These are phyloP conservation scores for Platanthera guangdongensis DNA, from an alignment of 106 monocot genomes.

Conservation along the genomic window DNA sequence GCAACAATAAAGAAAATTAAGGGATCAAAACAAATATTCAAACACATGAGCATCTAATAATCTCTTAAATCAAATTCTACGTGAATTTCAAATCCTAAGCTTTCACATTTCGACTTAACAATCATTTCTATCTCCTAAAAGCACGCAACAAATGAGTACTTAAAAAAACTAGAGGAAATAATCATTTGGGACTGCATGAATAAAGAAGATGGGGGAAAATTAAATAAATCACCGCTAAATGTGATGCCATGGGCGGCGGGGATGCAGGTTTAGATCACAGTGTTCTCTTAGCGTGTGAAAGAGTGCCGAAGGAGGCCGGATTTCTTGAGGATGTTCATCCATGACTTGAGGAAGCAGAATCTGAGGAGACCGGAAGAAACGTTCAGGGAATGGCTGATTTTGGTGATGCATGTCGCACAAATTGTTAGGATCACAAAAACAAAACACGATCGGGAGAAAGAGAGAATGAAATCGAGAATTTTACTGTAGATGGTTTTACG, in stretches of 20 bases:
- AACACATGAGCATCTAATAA: not conserved
- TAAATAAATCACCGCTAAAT: constrained; percentile 37
- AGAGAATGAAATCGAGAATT: too few species aligned
- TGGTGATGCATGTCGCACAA: constrained; percentile 71
- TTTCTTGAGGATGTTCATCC: constrained; percentile 44
- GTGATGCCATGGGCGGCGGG: constrained; percentile 62
- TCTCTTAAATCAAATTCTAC: not conserved
- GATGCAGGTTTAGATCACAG: constrained; percentile 76
- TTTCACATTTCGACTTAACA: not conserved
- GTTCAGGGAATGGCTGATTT: constrained; percentile 78
- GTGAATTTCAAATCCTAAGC: not conserved
- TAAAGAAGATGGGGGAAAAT: not conserved
- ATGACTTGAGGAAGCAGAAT: constrained; percentile 67
- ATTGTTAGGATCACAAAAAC: constrained; percentile 40
- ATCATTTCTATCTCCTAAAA: not conserved
- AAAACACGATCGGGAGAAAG: constrained; percentile 38
- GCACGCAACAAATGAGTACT: not conserved
- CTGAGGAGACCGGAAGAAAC: constrained; percentile 77
- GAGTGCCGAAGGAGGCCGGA: constrained; percentile 37
- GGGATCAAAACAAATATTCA: too few species aligned
- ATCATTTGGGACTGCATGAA: not conserved
- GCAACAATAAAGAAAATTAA: too few species aligned
- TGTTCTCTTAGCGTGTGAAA: constrained; percentile 78
- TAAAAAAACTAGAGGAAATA: too few species aligned
- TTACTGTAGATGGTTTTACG: too few species aligned